Conservation (phyloP, 1,284 basidiomycete species). For the Spongiforma sp. region DNA sequence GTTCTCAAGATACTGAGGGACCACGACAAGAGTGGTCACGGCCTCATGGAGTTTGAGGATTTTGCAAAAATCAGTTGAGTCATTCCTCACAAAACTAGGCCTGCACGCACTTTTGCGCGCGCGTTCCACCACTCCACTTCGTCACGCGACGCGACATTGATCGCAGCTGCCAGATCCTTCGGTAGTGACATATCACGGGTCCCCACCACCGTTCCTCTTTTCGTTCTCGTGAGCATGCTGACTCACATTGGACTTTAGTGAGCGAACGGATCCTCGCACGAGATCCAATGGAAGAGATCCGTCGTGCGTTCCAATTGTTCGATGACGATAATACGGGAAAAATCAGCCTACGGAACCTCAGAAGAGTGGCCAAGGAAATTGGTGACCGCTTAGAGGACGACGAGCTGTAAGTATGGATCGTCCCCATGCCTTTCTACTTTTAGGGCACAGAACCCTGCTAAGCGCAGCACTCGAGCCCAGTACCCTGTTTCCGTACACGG, state of each 20-base stretch:
- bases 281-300: slow-evolving; percentile 97
- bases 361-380: slow-evolving; percentile 96
- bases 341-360: slow-evolving; percentile 90
- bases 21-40: slow-evolving; percentile 88
- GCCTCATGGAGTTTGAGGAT: slow-evolving; percentile 94
- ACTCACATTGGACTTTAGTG: slow-evolving; percentile 62
- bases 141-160: slow-evolving; percentile 9
- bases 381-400: slow-evolving; percentile 97
- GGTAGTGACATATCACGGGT: slow-evolving; percentile 8
- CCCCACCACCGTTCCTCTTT: neutral
- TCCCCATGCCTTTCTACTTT: slow-evolving; percentile 5
- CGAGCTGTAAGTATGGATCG: slow-evolving; percentile 78
- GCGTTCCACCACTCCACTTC: neutral
- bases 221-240: slow-evolving; percentile 6
- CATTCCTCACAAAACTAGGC: no score
- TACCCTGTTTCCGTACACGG: slow-evolving; percentile 26
- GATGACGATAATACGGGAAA: slow-evolving; percentile 97
- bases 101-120: no score
- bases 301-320: slow-evolving; percentile 94
- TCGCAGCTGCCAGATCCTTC: neutral
- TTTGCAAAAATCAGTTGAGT: slow-evolving; percentile 97
- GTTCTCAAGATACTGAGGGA: slow-evolving; percentile 95
- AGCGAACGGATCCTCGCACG: slow-evolving; percentile 91
- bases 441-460: slow-evolving; percentile 21
- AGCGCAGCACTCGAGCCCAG: slow-evolving; percentile 35